A percentile compares a stretch with the other conserved stretches of the same genome.
Conservation (phyloP, 169 alveolate species). For the Plasmodium relictum region DNA sequence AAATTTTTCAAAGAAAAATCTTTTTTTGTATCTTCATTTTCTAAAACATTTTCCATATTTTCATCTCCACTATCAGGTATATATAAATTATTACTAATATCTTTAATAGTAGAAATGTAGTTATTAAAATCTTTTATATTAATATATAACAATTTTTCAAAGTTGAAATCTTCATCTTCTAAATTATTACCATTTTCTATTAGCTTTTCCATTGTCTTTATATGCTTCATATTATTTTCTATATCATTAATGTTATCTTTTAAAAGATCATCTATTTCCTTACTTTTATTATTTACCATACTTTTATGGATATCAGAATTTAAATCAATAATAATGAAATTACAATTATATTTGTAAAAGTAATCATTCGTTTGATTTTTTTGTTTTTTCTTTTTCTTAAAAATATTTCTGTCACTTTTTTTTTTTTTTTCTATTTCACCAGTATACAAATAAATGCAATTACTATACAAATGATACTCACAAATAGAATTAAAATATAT, state of each 20-base stretch:
- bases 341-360: conserved; percentile 69
- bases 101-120: conserved; percentile 63
- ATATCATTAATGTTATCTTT: conserved; percentile 62
- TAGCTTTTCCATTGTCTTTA: conserved; percentile 54
- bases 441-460: conserved; percentile 58
- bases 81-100: conserved; percentile 21
- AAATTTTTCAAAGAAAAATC: conserved; percentile 39
- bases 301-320: conserved; percentile 19
- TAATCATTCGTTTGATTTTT: conserved; percentile 49
- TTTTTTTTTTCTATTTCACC: conserved; percentile 65
- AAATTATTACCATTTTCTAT: conserved; percentile 50
- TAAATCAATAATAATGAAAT: conserved; percentile 70
- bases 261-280: conserved; percentile 18
- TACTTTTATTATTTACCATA: not conserved
- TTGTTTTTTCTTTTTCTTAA: conserved; percentile 38
- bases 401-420: conserved; percentile 32
- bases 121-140: conserved; percentile 72
- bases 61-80: conserved; percentile 55
- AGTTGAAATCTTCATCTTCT: conserved; percentile 47
- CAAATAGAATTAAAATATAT: conserved; percentile 64
- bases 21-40: not conserved
- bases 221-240: conserved; percentile 63
- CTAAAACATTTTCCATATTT: not conserved
- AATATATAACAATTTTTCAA: conserved; percentile 52
- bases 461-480: conserved; percentile 70